Conservation (phyloP, 2,329 filamentous ascomycete species). For the Drechslerella dactyloides region DNA sequence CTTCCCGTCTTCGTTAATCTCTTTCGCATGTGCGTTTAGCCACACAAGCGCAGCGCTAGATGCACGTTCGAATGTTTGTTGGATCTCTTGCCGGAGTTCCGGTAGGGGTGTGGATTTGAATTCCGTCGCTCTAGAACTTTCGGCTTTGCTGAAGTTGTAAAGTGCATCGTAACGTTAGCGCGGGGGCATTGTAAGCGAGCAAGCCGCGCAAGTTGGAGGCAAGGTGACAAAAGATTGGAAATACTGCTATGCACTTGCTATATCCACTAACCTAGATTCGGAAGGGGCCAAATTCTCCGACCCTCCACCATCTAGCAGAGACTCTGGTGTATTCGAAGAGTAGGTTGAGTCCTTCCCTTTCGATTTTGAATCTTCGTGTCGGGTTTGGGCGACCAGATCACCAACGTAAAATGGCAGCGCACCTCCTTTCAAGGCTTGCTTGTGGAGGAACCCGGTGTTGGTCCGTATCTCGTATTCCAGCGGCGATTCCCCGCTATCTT, state of each 20-base stretch:
- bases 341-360: slow-evolving; percentile 2
- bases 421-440: neutral
- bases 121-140: neutral
- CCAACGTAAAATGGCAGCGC: neutral
- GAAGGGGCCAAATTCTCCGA: slow-evolving; percentile 17
- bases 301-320: slow-evolving; percentile 2
- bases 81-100: neutral
- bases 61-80: neutral
- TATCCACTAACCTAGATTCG: slow-evolving; percentile 48
- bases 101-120: neutral
- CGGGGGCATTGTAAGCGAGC: neutral
- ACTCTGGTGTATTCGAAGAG: slow-evolving; percentile 13
- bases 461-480: neutral
- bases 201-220: slow-evolving; percentile 5
- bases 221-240: slow-evolving; percentile 19
- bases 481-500: neutral
- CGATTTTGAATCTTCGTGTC: neutral
- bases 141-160: neutral
- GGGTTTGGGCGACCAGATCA: neutral
- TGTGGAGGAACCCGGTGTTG: neutral
- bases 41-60: slow-evolving; percentile 8
- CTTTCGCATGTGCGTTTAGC: slow-evolving; percentile 19
- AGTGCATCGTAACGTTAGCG: neutral
- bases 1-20: slow-evolving; percentile 16
- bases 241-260: slow-evolving; percentile 29